phyloP scores from a whole-genome alignment of 2,329 filamentous ascomycete genomes.

The Xylaria sp. region DNA sequence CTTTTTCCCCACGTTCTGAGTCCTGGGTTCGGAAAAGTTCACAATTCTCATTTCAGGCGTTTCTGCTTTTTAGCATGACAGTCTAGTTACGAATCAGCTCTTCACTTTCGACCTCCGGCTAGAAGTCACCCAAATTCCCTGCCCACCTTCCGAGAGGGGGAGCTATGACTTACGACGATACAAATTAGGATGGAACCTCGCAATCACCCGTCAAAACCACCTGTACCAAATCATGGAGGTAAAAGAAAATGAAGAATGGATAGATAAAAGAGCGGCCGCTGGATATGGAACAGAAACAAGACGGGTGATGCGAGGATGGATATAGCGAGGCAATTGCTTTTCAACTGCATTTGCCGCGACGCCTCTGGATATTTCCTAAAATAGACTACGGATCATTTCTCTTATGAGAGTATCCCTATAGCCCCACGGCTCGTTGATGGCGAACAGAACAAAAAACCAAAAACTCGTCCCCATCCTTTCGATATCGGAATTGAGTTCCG shows the following conservation, averaged over 20 bases:
- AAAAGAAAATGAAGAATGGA: slow-evolving; percentile 38
- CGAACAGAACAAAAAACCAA: slow-evolving; percentile 21
- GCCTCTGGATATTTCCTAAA: slow-evolving; percentile 20
- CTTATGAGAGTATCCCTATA: slow-evolving; percentile 25
- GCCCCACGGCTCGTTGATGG: slow-evolving; percentile 37
- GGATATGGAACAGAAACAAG: slow-evolving; percentile 32
- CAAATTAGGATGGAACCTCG: slow-evolving; percentile 27
- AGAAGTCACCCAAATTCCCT: slow-evolving; percentile 24
- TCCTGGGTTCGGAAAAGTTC: slow-evolving; percentile 48
- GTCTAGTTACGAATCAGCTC: slow-evolving; percentile 36
- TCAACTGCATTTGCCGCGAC: slow-evolving; percentile 25
- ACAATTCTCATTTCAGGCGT: slow-evolving; percentile 46
- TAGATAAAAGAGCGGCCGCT: slow-evolving; percentile 31
- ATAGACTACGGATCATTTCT: slow-evolving; percentile 34
- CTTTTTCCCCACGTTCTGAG: slow-evolving; percentile 38
- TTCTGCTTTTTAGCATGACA: slow-evolving; percentile 46
- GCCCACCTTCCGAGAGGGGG: slow-evolving; percentile 24
- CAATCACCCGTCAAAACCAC: slow-evolving; percentile 27
- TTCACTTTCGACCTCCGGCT: slow-evolving; percentile 23
- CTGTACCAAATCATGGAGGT: slow-evolving; percentile 32
- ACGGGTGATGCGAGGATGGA: slow-evolving; percentile 28
- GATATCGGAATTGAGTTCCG: slow-evolving; percentile 1
- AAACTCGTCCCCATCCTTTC: slow-evolving; percentile 12
- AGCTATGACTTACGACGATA: slow-evolving; percentile 37
- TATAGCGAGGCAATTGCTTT: slow-evolving; percentile 34